Evolutionary conservation across 495 filamentous ascomycete species (phyloP), one percentile per base, ranked within the genome.

Genomic region (Penicillium paxilli): DNA sequence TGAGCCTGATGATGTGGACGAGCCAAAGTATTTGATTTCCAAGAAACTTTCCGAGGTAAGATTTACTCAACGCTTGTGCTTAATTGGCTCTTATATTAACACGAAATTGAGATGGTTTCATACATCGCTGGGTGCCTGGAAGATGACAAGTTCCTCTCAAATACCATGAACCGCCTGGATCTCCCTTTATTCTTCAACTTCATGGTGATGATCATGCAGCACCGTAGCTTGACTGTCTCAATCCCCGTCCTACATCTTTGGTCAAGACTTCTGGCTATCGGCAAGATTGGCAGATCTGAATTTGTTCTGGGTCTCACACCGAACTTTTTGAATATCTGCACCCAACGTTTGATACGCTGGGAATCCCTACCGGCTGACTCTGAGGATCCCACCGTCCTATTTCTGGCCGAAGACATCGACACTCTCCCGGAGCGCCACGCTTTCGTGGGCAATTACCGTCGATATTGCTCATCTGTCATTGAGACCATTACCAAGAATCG

Each of bases 391-490:
- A 90, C 87, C 12, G 80, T 92, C 24, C 72, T 90, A 30, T 92
- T 96, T 53, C 80, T 99, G 6, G 72, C 89, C 46, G 91, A 96
- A 55, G 94, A 99, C 66, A 90, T 96, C 26, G 95, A 98, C 67
- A 97, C 94, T 0, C 78, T 92, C 25, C 95, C 95, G 1, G 95
- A 99, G 67, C 80, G 89, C 21, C 94, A 99, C 73, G 90, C 92
- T 11, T 99, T 99, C 66, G 80, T 98, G n/a, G 93, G 94, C 1
- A 98, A 98, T 61, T 99, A 97, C 66, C 79, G 92, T 20, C 83
- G 95, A 42, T 98, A 95, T 60, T 94, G 92, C 66, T 83, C 83
- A 10, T 84, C 86, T 26, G 83, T 96, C 5, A 88, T 98, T 44
- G 92, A 97, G 69, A 79, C 77, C 24, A 89, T 97, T 45, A 89